Conservation (phyloP, 2,329 filamentous ascomycete species). For the Penicillium fuscoglaucum region DNA sequence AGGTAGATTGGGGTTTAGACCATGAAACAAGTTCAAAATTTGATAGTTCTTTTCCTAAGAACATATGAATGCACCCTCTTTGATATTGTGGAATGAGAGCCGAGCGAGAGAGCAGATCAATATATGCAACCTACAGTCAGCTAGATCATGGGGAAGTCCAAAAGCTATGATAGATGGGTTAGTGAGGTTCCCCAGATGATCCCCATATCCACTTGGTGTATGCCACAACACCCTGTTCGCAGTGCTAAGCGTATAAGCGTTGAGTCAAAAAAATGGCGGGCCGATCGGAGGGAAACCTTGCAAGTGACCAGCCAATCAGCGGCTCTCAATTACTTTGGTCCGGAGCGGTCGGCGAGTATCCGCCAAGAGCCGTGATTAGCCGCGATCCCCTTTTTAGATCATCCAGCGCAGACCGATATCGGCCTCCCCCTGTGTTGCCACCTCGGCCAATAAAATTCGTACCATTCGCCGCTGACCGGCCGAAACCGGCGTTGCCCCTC, state of each 20-base stretch:
- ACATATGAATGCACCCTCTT: background rate
- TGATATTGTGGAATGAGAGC: background rate
- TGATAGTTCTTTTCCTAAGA: background rate
- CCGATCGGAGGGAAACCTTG: conserved; percentile 15
- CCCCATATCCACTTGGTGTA: background rate
- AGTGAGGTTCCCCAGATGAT: background rate
- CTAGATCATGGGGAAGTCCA: background rate
- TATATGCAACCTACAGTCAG: background rate
- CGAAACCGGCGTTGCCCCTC: conserved; percentile 41
- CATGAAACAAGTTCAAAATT: background rate
- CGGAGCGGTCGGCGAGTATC: conserved; percentile 13
- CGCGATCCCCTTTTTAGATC: conserved; percentile 17
- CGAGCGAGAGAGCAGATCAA: background rate
- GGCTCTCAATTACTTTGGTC: conserved; percentile 13
- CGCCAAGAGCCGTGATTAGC: conserved; percentile 19
- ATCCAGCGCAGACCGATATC: conserved; percentile 17
- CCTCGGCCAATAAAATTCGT: conserved; percentile 28
- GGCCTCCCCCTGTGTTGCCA: conserved; percentile 10
- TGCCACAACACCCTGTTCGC: background rate
- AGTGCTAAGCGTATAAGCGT: conserved; percentile 3
- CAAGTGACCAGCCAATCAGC: conserved; percentile 16
- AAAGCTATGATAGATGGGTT: background rate
- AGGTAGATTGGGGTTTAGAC: background rate
- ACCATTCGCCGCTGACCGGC: conserved; percentile 37
- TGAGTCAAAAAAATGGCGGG: conserved; percentile 4